Evolutionary conservation across 169 alveolate genomes (phyloP), one percentile per base, ranked within the genome.

Genomic region (Eimeria necatrix): DNA sequence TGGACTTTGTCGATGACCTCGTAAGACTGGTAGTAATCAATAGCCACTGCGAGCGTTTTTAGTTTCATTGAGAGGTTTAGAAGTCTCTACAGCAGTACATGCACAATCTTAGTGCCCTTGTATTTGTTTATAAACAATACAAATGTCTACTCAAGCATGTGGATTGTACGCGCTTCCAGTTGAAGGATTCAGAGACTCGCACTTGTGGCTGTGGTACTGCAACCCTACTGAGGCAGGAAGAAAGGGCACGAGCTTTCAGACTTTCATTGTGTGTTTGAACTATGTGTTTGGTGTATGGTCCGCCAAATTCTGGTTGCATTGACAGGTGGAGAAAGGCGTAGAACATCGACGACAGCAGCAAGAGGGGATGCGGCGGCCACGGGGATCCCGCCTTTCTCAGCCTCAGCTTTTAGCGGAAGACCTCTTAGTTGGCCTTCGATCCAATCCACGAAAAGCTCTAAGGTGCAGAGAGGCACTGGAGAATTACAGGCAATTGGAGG

Each of bases 381-480:
- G 59, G 32, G 26, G 14, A 4, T 20, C 78, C 8, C 56, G 60
- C 4, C 26, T 41, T 12, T 56, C 46, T 5, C 91, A 26, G 80
- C 73, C 91, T 12, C 91, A 53, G 18, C 59, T 84, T 0, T 24
- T 56, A 7, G 91, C 91, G 4, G 91, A 84, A 76, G 91, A 84
- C 56, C 22, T 84, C 26, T 16, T 84, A 18, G 91, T 60, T 56
- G 91, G 53, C 76, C 76, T 84, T 6, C 56, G 91, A 9, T 24
- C 91, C 3, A 74, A 84, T 53, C 91, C 91, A 41, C 91, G 91
- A 12, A 84, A 84, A 78, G 91, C 59, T 14, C 22, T 84, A 59
- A 24, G 91, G 78, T 84, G 91, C 59, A 53, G 46, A 84, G 91
- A 84, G 76, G 91, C 91, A 12, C 91, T 84, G 14, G 91, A 84